These are phyloP conservation scores for Aristolochia contorta DNA, from an alignment of 164 flowering plant species.

Conservation along the genomic window DNA sequence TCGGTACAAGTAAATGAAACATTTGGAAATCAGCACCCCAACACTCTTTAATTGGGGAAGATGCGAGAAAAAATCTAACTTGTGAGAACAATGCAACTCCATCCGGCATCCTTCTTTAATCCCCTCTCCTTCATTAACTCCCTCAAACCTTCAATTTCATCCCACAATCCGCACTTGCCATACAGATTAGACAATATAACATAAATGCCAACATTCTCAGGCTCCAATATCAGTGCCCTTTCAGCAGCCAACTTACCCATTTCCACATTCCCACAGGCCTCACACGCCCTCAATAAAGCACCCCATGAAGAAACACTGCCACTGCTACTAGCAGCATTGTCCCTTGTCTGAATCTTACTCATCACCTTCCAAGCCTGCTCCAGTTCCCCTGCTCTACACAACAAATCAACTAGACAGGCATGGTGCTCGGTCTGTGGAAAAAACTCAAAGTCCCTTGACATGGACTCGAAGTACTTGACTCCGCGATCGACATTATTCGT, in stretches of 20 bases:
- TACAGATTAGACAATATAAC: conserved; percentile 53
- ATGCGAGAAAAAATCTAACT: neutral
- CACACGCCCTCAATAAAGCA: conserved; percentile 55
- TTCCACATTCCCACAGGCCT: conserved; percentile 40
- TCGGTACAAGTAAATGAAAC: too few species aligned
- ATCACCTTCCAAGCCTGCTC: conserved; percentile 58
- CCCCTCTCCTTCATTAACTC: conserved; percentile 44
- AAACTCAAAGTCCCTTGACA: conserved; percentile 38
- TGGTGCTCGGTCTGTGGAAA: conserved; percentile 55
- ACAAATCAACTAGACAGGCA: conserved; percentile 63
- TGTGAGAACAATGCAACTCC: conserved; percentile 37
- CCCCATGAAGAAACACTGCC: conserved; percentile 55
- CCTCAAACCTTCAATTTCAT: conserved; percentile 49
- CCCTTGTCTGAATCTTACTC: conserved; percentile 25
- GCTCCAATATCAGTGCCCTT: conserved; percentile 57
- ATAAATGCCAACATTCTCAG: conserved; percentile 49
- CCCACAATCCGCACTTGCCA: conserved; percentile 58
- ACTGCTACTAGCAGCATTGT: conserved; percentile 1
- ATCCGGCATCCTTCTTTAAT: conserved; percentile 44
- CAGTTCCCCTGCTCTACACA: conserved; percentile 67
- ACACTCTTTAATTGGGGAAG: too few species aligned
- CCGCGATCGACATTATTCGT: conserved; percentile 60
- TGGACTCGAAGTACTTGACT: conserved; percentile 43
- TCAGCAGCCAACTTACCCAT: conserved; percentile 58
- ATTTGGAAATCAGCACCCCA: too few species aligned